These are phyloP conservation scores for Teratosphaeria gauchensis DNA, from an alignment of 2,329 filamentous ascomycete genomes.

Conservation along the genomic window DNA sequence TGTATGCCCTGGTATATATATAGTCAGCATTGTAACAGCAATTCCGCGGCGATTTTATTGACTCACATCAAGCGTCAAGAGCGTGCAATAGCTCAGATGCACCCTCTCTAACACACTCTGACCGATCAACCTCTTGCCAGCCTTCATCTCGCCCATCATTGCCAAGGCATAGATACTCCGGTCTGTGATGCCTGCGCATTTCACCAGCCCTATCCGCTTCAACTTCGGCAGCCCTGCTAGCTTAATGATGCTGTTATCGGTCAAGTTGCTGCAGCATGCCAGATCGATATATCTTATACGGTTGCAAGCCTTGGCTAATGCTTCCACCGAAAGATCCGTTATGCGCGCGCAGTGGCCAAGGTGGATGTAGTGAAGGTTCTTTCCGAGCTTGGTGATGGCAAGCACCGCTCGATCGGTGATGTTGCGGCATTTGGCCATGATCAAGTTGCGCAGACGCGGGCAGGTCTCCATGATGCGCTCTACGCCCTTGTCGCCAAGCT, in stretches of 20 bases:
- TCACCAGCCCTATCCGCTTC: conserved; percentile 88
- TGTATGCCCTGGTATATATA: conserved; percentile 63
- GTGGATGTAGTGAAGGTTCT: conserved; percentile 95
- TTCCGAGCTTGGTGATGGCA: conserved; percentile 79
- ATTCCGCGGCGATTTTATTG: neutral
- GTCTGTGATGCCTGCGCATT: conserved; percentile 85
- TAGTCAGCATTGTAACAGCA: conserved; percentile 20
- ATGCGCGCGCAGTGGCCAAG: conserved; percentile 87
- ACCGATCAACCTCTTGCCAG: conserved; percentile 31
- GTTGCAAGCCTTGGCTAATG: conserved; percentile 76
- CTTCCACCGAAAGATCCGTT: conserved; percentile 78
- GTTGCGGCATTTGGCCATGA: conserved; percentile 86
- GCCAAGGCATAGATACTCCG: conserved; percentile 78
- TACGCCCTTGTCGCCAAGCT: conserved; percentile 76
- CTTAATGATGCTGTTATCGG: conserved; percentile 74
- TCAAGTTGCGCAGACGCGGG: conserved; percentile 80
- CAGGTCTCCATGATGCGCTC: conserved; percentile 79
- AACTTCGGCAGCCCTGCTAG: conserved; percentile 83
- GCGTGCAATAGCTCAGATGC: conserved; percentile 89
- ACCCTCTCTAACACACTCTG: conserved; percentile 76
- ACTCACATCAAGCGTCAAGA: conserved; percentile 69
- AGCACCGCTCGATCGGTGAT: conserved; percentile 83
- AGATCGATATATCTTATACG: conserved; percentile 95
- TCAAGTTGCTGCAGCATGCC: conserved; percentile 85
- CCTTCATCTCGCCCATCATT: conserved; percentile 32